phyloP scores from a whole-genome alignment of 75 land plant genomes.

The Sequoiadendron giganteum region DNA sequence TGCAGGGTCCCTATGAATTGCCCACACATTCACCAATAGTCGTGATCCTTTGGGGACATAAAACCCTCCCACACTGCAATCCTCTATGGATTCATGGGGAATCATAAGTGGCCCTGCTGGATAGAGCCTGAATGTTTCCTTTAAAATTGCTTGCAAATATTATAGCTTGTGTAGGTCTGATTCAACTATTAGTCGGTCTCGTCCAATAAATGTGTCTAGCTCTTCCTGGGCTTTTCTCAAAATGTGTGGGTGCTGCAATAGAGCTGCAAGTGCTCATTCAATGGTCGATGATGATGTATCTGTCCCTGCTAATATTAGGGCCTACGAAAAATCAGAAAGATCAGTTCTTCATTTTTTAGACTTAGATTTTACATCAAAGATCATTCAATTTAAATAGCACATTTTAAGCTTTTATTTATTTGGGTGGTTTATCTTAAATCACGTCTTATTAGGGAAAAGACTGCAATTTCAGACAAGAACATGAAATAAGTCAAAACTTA shows the following conservation, averaged over 20 bases:
- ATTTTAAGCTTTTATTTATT: too few species aligned
- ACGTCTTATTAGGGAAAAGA: too few species aligned
- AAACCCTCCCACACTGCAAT: neutral
- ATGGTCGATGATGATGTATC: neutral
- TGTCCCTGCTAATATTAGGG: neutral
- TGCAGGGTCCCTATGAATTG: neutral
- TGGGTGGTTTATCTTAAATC: too few species aligned
- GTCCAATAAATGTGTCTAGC: neutral
- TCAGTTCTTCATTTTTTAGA: neutral
- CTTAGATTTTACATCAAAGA: too few species aligned
- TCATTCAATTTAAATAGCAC: too few species aligned
- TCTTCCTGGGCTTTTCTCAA: neutral
- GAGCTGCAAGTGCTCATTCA: neutral
- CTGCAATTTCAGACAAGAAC: too few species aligned
- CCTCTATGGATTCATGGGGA: neutral
- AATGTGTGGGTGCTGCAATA: neutral
- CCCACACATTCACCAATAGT: neutral
- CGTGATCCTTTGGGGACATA: neutral
- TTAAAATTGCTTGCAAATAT: neutral
- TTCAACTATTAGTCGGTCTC: neutral
- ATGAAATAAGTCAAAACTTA: too few species aligned
- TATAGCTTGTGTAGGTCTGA: neutral
- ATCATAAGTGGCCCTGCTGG: neutral
- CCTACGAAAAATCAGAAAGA: neutral
- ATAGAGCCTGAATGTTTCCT: neutral